Conservation (phyloP, 768 basidiomycete species). For the Leucocoprinus birnbaumii region DNA sequence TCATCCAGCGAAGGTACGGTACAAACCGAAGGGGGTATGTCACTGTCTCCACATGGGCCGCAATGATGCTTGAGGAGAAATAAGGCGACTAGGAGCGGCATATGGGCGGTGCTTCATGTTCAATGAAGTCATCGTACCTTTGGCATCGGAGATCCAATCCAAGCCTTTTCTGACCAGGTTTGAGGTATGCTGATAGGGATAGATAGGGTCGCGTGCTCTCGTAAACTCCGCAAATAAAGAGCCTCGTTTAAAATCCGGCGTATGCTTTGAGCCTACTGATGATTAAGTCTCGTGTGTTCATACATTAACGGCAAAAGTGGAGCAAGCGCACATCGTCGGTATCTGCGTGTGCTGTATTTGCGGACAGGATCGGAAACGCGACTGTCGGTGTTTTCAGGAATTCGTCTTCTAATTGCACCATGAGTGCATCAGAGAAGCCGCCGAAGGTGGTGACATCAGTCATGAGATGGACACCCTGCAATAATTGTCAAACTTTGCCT, state of each 20-base stretch:
- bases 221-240: constrained; percentile 48
- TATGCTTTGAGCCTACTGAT: constrained; percentile 33
- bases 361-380: constrained; percentile 56
- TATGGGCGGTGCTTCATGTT: constrained; percentile 11
- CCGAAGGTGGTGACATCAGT: constrained; percentile 65
- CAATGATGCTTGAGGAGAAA: constrained; percentile 55
- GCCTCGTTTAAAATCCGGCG: constrained; percentile 60
- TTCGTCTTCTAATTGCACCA: constrained; percentile 66
- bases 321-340: constrained; percentile 41
- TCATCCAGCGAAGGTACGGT: constrained; percentile 8
- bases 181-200: constrained; percentile 47
- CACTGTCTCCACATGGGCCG: constrained; percentile 53
- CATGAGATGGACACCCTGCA: constrained; percentile 67
- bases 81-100: constrained; percentile 33
- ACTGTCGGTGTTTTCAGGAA: constrained; percentile 59
- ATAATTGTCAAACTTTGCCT: neutral
- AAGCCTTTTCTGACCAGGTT: constrained; percentile 32
- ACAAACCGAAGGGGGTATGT: constrained; percentile 59
- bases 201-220: constrained; percentile 46
- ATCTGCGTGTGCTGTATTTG: constrained; percentile 28
- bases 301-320: constrained; percentile 5
- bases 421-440: constrained; percentile 56
- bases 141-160: constrained; percentile 22
- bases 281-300: constrained; percentile 7
- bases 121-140: constrained; percentile 19